These are phyloP conservation scores for Polyplosphaeria fusca DNA, from an alignment of 495 filamentous ascomycete genomes.

Conservation along the genomic window DNA sequence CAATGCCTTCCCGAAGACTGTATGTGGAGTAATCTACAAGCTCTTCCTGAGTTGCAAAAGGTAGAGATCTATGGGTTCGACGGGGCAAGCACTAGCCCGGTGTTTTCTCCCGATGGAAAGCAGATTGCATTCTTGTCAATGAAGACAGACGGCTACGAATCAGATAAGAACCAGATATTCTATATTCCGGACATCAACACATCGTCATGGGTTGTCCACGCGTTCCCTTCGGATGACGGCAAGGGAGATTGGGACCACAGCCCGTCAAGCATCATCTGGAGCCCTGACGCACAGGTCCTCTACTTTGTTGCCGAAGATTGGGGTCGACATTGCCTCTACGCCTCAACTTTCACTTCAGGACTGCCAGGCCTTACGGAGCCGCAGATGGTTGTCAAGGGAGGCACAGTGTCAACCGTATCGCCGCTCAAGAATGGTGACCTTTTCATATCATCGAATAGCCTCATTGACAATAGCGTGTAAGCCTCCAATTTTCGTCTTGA, in stretches of 20 bases:
- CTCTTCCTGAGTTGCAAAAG: constrained; percentile 41
- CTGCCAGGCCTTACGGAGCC: neutral
- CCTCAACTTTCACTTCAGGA: neutral
- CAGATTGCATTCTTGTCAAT: constrained; percentile 67
- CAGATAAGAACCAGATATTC: constrained; percentile 78
- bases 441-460: constrained; percentile 40
- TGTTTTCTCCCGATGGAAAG: constrained; percentile 70
- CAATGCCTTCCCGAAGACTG: constrained; percentile 44
- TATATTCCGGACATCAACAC: constrained; percentile 49
- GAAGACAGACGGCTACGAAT: constrained; percentile 78
- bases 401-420: constrained; percentile 20
- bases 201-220: constrained; percentile 56
- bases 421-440: constrained; percentile 31
- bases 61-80: constrained; percentile 50
- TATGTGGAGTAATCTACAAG: neutral
- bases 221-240: constrained; percentile 38
- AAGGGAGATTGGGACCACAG: constrained; percentile 36
- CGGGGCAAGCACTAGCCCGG: constrained; percentile 67
- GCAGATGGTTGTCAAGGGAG: constrained; percentile 18
- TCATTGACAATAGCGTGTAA: constrained; percentile 42
- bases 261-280: constrained; percentile 35
- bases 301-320: constrained; percentile 35
- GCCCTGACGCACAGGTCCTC: constrained; percentile 25
- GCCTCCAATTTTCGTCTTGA: too few relatives aligned
- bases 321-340: constrained; percentile 31